Conservation (phyloP, 352 stramenopile species). For the Pythium vanterpoolii region DNA sequence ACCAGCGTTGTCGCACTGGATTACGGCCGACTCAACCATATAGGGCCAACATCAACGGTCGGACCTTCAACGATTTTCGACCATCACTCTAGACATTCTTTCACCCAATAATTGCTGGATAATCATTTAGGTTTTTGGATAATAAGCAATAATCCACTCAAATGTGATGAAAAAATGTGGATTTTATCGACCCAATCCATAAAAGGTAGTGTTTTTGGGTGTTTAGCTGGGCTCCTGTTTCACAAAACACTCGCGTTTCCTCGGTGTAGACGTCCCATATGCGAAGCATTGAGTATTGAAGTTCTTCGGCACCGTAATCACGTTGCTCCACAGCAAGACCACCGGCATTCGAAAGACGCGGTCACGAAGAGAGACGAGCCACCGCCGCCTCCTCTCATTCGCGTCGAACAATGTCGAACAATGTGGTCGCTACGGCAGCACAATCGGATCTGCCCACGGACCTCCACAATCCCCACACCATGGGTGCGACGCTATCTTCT, state of each 20-base stretch:
- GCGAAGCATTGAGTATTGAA: conserved; percentile 12
- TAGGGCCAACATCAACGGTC: neutral
- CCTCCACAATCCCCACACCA: conserved; percentile 1
- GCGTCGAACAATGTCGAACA: conserved; percentile 4
- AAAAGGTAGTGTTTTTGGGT: conserved; percentile 5
- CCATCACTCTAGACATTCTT: neutral
- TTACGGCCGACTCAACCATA: neutral
- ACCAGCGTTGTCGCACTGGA: conserved; percentile 11
- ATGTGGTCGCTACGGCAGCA: neutral
- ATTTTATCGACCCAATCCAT: neutral
- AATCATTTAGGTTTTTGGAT: neutral
- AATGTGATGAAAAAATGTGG: neutral
- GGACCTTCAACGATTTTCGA: conserved; percentile 12
- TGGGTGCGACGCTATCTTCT: conserved; percentile 13
- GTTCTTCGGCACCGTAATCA: conserved; percentile 9
- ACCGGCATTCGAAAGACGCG: neutral
- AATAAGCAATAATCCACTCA: neutral
- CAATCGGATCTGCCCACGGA: neutral
- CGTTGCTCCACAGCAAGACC: neutral
- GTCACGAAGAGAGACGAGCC: neutral
- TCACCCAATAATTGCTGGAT: neutral
- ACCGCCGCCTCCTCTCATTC: neutral
- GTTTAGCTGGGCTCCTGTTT: neutral
- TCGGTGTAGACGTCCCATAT: neutral
- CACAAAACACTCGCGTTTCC: neutral